These are phyloP conservation scores for Venturiaceae sp. DNA, from an alignment of 2,329 filamentous ascomycete species.

Conservation along the genomic window DNA sequence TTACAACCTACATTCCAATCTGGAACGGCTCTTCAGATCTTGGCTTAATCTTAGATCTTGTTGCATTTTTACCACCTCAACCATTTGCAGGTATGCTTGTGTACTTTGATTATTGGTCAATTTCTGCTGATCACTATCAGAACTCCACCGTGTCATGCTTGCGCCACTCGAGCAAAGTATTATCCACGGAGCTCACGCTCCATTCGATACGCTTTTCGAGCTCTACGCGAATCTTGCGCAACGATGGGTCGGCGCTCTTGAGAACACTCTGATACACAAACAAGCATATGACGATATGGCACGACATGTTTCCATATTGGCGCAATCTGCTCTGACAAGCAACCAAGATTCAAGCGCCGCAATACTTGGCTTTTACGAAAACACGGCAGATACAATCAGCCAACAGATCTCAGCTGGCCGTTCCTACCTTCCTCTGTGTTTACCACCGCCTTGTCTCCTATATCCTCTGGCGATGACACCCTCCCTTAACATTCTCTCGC, in stretches of 20 bases:
- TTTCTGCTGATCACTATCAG: neutral
- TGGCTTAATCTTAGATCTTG: slow-evolving; percentile 43
- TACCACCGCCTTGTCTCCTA: neutral
- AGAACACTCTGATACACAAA: slow-evolving; percentile 40
- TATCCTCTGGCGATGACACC: slow-evolving; percentile 1
- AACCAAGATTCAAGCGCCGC: slow-evolving; percentile 37
- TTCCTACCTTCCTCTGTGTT: neutral
- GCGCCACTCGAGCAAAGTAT: slow-evolving; percentile 2
- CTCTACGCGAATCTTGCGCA: slow-evolving; percentile 61
- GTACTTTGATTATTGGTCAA: neutral
- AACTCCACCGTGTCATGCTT: neutral
- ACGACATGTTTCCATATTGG: slow-evolving; percentile 21
- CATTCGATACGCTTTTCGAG: slow-evolving; percentile 42
- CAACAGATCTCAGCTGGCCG: slow-evolving; percentile 17
- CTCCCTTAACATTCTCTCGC: neutral
- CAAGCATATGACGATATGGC: slow-evolving; percentile 23
- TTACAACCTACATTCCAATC: slow-evolving; percentile 22
- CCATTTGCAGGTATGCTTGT: slow-evolving; percentile 3
- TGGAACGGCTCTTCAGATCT: slow-evolving; percentile 26
- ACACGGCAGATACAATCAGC: slow-evolving; percentile 47
- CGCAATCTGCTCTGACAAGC: slow-evolving; percentile 16
- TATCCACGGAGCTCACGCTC: slow-evolving; percentile 3
- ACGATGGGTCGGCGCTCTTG: slow-evolving; percentile 32
- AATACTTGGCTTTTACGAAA: slow-evolving; percentile 59
- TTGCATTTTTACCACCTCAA: slow-evolving; percentile 39